Base-by-base conservation (phyloP, 371 early-diverging fungal genomes). In the Mucor piriformis region DNA sequence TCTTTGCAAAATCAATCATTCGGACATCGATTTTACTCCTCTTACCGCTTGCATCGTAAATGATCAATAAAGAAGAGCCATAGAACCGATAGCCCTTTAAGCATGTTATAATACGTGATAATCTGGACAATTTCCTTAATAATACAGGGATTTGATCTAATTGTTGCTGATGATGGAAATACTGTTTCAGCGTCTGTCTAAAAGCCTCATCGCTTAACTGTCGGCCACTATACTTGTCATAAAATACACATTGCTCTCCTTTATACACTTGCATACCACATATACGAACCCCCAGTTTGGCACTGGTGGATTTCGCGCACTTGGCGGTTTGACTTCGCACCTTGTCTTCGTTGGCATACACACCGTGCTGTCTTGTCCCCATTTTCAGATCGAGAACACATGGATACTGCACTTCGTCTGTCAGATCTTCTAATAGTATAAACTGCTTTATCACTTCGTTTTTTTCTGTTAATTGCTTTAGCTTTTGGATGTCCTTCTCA, bases 181-280 rank as follows among this genome's bases (percentile, higher is more conserved):
- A 97, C 47, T 84, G 81, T 3, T 77, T 65, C 7, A 97, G 73
- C 0, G 90, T 76, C 20, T 88, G 78, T 47, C 86, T 84, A 57
- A 97, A 92, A 10, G 88, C 83, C 16, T 82, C 79, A 21, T 82
- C 76, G 48, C 84, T 84, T 49, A 97, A 77, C 37, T 86, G 83
- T 6, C 98, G 86, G n/a, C 98, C 98, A 54, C 86, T 88, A 69
- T 97, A 98, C 70, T 98, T 98, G 82, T 95, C 92, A 53, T 92
- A 86, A 63, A 90, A 94, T 29, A 86, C 54, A 74, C 83, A 71
- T 42, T 54, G 43, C 15, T 46, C 66, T 0, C 15, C 33, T 42
- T 32, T 34, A 59, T 71, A 69, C 66, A 90, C 92, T 83, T 96
- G 95, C 92, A 95, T 90, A 18, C 96, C 96, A 69, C 97, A 95